A percentile compares a stretch with the other conserved stretches of the same genome.
These are phyloP conservation scores for Toxicodendron radicans DNA, from an alignment of 345 rosid species.

Conservation along the genomic window DNA sequence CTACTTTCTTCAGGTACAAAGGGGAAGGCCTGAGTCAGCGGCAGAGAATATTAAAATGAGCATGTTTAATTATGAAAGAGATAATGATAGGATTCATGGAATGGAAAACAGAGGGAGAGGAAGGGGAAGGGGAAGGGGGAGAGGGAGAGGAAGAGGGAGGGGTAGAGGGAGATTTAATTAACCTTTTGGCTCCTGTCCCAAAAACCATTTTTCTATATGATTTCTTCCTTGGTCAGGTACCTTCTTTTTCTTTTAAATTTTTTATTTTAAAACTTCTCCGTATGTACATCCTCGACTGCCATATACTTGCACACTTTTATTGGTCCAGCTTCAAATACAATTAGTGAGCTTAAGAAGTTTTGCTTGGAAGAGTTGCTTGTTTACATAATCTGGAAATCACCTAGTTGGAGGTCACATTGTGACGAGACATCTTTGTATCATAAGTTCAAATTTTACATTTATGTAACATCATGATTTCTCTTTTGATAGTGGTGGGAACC, in stretches of 20 bases:
- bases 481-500: not conserved
- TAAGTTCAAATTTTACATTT: not conserved
- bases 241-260: not conserved
- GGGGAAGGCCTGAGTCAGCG: slow-evolving; percentile 37
- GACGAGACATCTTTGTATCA: not conserved
- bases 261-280: not conserved
- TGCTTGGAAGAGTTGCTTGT: not conserved
- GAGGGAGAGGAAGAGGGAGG: slow-evolving; percentile 42
- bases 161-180: slow-evolving; percentile 29
- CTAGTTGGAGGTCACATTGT: not conserved
- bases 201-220: not conserved
- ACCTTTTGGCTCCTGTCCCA: not conserved
- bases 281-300: not conserved
- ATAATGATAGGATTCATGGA: slow-evolving; percentile 26
- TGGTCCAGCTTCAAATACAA: not conserved
- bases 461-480: not conserved
- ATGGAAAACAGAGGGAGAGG: slow-evolving; percentile 52
- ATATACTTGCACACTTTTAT: not conserved
- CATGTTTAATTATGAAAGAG: slow-evolving; percentile 73
- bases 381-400: not conserved
- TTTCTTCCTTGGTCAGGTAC: not conserved
- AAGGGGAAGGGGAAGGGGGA: slow-evolving; percentile 51
- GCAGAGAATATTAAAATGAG: slow-evolving; percentile 66
- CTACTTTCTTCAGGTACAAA: slow-evolving; percentile 43
- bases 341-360: not conserved